Evolutionary conservation across 2,329 filamentous ascomycete genomes (phyloP).

Genomic region (Akanthomyces dipterigenus): DNA sequence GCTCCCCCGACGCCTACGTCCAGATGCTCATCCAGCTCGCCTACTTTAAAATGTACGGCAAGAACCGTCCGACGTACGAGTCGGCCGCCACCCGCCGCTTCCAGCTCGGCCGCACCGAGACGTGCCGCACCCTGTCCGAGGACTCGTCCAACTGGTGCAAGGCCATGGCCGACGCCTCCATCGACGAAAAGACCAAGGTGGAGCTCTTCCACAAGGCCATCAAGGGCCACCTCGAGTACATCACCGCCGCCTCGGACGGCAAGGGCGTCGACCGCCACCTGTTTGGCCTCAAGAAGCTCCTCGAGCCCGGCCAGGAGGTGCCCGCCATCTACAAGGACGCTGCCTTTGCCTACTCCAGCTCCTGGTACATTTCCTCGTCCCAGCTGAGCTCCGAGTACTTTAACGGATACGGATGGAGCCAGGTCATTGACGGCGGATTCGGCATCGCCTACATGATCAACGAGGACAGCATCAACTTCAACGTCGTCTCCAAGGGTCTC

Average conservation of each 20-base stretch:
- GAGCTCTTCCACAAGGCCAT: conserved; percentile 77
- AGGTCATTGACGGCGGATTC: conserved; percentile 93
- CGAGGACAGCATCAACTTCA: conserved; percentile 97
- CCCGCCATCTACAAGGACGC: conserved; percentile 84
- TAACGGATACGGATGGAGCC: conserved; percentile 98
- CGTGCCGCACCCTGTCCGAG: conserved; percentile 85
- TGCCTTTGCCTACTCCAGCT: conserved; percentile 72
- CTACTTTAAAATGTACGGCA: conserved; percentile 98
- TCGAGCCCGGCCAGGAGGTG: conserved; percentile 72
- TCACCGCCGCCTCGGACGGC: conserved; percentile 79
- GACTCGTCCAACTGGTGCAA: conserved; percentile 86
- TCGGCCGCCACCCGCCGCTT: conserved; percentile 91
- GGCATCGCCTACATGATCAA: conserved; percentile 99
- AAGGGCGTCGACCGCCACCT: conserved; percentile 93
- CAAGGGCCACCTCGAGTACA: conserved; percentile 81
- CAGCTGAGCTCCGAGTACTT: conserved; percentile 96
- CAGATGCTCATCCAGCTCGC: conserved; percentile 98
- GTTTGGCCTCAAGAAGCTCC: conserved; percentile 91
- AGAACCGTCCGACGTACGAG: conserved; percentile 96
- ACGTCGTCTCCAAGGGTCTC: conserved; percentile 88
- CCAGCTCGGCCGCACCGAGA: conserved; percentile 94
- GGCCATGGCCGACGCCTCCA: conserved; percentile 66
- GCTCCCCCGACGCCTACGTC: conserved; percentile 93
- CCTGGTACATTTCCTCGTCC: conserved; percentile 83
- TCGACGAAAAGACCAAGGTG: conserved; percentile 58